Conservation (phyloP, 176 grass and related monocot genomes). For the Phoenix roebelenii region DNA sequence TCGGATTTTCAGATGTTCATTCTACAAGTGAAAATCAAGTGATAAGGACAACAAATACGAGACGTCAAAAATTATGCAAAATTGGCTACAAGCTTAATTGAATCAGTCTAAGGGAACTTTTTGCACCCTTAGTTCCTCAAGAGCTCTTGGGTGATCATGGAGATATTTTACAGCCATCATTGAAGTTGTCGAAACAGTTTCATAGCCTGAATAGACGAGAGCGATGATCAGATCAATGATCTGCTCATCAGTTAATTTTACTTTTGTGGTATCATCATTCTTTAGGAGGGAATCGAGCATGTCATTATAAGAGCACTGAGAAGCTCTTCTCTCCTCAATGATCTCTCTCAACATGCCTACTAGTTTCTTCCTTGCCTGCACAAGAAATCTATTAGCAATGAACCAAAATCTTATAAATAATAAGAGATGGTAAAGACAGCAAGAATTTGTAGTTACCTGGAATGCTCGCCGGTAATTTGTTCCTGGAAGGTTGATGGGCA, state of each 20-base stretch:
- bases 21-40: constrained; percentile 24
- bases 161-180: constrained; percentile 99
- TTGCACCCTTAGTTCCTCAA: constrained; percentile 67
- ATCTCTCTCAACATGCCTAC: constrained; percentile 67
- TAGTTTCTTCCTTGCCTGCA: constrained; percentile 81
- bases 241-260: constrained; percentile 66
- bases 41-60: too few species aligned
- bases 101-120: constrained; percentile 4
- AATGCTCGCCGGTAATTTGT: constrained; percentile 68
- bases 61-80: too few species aligned
- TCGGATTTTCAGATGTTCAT: constrained; percentile 66
- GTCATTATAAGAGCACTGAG: constrained; percentile 36
- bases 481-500: constrained; percentile 80
- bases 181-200: constrained; percentile 83
- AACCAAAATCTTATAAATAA: background rate
- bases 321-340: constrained; percentile 43
- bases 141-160: constrained; percentile 57
- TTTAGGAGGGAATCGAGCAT: constrained; percentile 65
- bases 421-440: background rate
- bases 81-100: background rate
- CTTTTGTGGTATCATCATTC: constrained; percentile 33
- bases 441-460: constrained; percentile 28
- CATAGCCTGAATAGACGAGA: constrained; percentile 91
- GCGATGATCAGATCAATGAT: constrained; percentile 89
- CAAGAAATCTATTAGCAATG: background rate